phyloP scores from a whole-genome alignment of 306 rosid genomes.

The Bauhinia variegata region DNA sequence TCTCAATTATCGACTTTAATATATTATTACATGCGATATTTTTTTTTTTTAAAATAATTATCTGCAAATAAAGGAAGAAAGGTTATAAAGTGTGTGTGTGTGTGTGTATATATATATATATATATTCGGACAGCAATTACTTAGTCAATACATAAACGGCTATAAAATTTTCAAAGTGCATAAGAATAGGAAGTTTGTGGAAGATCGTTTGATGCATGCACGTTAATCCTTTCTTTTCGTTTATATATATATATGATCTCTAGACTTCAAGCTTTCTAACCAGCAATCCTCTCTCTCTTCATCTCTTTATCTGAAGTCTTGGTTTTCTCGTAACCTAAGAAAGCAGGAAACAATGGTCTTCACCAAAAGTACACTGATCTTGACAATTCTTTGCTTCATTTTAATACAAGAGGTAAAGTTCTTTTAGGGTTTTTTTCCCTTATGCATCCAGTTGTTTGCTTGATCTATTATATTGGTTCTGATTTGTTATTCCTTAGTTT shows the following conservation, averaged over 20 bases:
- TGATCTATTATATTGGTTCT: neutral
- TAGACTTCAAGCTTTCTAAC: slow-evolving; percentile 13
- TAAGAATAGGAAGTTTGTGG: slow-evolving; percentile 30
- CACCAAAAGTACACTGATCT: slow-evolving; percentile 28
- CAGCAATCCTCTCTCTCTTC: slow-evolving; percentile 5
- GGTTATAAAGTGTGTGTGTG: neutral
- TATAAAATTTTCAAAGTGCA: slow-evolving; percentile 24
- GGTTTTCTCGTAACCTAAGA: slow-evolving; percentile 11
- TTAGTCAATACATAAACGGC: slow-evolving; percentile 27
- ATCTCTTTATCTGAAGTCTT: slow-evolving; percentile 11
- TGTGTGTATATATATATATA: too few species aligned
- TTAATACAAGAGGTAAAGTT: slow-evolving; percentile 43
- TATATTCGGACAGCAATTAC: slow-evolving; percentile 9
- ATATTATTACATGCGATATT: too few species aligned
- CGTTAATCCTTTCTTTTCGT: neutral
- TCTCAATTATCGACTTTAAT: too few species aligned
- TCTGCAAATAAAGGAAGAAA: too few species aligned
- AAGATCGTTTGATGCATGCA: neutral
- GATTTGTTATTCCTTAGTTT: too few species aligned
- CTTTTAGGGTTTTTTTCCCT: neutral
- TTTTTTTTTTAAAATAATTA: too few species aligned
- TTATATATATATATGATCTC: slow-evolving; percentile 27
- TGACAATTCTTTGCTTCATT: slow-evolving; percentile 37
- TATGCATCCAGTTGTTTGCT: too few species aligned
- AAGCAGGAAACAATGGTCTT: slow-evolving; percentile 32